A percentile compares a stretch with the other conserved stretches of the same genome.
phyloP scores from a whole-genome alignment of 306 rosid genomes.

The Trifolium pratense region DNA sequence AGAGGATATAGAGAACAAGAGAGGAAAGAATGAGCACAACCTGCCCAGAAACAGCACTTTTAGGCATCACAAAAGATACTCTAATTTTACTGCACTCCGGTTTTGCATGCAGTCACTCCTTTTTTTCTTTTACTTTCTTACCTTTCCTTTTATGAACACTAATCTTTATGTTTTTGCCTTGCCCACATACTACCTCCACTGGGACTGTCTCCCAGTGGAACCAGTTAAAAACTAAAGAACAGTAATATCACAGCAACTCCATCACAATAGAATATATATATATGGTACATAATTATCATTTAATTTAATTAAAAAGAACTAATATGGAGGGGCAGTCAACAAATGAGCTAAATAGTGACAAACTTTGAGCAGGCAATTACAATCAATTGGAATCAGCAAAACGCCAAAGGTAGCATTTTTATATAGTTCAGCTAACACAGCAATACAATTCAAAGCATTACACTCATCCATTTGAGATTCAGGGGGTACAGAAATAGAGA shows the following conservation, averaged over 20 bases:
- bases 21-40: background rate
- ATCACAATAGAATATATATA: background rate
- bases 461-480: slow-evolving; percentile 21
- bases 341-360: background rate
- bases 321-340: background rate
- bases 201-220: background rate
- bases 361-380: slow-evolving; percentile 5
- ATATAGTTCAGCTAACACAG: slow-evolving; percentile 1
- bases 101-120: background rate
- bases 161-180: background rate
- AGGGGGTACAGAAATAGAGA: background rate
- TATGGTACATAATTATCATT: slow-evolving; percentile 2
- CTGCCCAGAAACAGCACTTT: background rate
- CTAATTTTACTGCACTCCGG: background rate
- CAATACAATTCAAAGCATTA: slow-evolving; percentile 15
- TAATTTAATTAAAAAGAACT: slow-evolving; percentile 10
- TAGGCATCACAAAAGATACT: background rate
- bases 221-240: slow-evolving; percentile 1
- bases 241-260: slow-evolving; percentile 10
- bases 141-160: background rate
- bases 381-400: slow-evolving; percentile 23
- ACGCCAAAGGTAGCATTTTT: slow-evolving; percentile 18
- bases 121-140: slow-evolving; percentile 3
- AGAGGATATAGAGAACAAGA: background rate
- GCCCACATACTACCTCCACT: background rate